Conservation (phyloP, 139 green algal species). For the Auxenochlorella pyrenoidosa region DNA sequence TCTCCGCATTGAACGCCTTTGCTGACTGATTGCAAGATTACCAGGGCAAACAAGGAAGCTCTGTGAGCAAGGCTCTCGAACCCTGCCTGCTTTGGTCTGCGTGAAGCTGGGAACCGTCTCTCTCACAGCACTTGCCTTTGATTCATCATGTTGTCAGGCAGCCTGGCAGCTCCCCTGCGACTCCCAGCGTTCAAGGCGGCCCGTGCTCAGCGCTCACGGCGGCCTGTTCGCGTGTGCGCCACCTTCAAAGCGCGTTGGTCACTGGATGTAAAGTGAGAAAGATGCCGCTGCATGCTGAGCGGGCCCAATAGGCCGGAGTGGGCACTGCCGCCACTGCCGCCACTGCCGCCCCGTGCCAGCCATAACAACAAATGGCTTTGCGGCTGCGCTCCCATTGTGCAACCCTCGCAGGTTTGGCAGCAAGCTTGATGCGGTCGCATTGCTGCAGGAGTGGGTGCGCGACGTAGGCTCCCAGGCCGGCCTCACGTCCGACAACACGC, state of each 20-base stretch:
- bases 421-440: slow-evolving; percentile 68
- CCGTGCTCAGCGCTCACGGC: background rate
- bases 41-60: too few species aligned
- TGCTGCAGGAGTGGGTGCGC: slow-evolving; percentile 82
- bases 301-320: background rate
- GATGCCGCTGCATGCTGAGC: background rate
- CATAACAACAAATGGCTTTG: background rate
- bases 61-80: background rate
- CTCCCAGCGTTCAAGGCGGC: too few species aligned
- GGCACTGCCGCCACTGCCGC: background rate
- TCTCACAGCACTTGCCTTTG: too few species aligned
- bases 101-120: background rate
- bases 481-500: slow-evolving; percentile 60
- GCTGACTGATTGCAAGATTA: too few species aligned
- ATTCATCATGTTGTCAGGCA: background rate
- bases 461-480: slow-evolving; percentile 68
- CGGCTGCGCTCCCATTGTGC: too few species aligned
- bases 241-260: slow-evolving; percentile 25
- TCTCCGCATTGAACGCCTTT: too few species aligned
- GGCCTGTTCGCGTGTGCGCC: background rate
- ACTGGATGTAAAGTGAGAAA: slow-evolving; percentile 21
- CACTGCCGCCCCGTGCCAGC: background rate
- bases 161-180: background rate
- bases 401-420: slow-evolving; percentile 66
- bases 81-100: background rate